These are phyloP conservation scores for Aspergillus hancockii DNA, from an alignment of 495 filamentous ascomycete species.

Conservation along the genomic window DNA sequence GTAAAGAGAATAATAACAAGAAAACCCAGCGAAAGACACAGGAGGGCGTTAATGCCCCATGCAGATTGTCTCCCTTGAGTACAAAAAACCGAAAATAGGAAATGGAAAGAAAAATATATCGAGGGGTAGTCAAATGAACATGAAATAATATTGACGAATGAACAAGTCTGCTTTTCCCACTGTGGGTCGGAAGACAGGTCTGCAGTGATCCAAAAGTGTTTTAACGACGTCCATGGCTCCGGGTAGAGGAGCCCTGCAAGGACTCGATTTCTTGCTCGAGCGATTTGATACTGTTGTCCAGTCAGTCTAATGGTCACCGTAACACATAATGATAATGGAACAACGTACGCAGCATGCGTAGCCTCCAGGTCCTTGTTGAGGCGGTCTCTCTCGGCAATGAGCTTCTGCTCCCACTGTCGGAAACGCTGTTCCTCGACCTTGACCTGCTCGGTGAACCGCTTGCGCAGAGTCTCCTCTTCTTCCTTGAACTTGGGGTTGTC, in stretches of 20 bases:
- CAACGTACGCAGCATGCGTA: conserved; percentile 83
- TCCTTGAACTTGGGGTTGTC: conserved; percentile 99
- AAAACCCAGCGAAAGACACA: conserved; percentile 22
- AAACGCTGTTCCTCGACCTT: conserved; percentile 99
- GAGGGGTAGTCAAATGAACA: conserved; percentile 45
- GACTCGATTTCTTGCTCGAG: conserved; percentile 90
- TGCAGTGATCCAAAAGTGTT: conserved; percentile 17
- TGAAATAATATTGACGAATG: conserved; percentile 34
- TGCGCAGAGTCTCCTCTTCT: conserved; percentile 94
- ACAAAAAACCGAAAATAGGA: conserved; percentile 23
- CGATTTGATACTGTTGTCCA: conserved; percentile 72
- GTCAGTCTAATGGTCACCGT: conserved; percentile 27
- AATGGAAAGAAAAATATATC: conserved; percentile 21
- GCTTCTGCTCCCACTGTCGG: conserved; percentile 99
- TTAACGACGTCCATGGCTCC: conserved; percentile 96
- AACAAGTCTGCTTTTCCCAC: conserved; percentile 34
- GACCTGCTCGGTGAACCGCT: conserved; percentile 99
- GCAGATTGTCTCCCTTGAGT: conserved; percentile 19
- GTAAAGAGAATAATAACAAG: conserved; percentile 42
- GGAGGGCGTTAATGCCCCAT: conserved; percentile 14
- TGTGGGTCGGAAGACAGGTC: conserved; percentile 22
- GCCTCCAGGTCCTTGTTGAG: conserved; percentile 99
- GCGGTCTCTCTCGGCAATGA: conserved; percentile 95
- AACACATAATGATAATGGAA: neutral
- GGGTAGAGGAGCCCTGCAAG: conserved; percentile 87